Base-by-base conservation (phyloP, 2,329 filamentous ascomycete species). In the Fusarium sp. region DNA sequence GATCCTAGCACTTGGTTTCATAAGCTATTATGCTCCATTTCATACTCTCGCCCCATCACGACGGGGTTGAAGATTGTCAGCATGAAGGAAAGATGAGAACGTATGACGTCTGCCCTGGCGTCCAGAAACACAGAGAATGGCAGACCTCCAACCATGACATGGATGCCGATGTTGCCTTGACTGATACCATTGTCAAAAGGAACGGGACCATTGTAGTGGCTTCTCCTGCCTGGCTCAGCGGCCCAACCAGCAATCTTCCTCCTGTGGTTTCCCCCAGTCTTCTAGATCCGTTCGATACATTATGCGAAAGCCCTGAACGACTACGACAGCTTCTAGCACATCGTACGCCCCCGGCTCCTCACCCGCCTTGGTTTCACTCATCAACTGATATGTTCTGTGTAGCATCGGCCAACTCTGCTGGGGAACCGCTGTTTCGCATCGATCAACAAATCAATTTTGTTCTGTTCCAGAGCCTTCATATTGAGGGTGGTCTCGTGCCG, bases 371-470 rank as follows among this genome's bases (percentile, higher is more conserved):
- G n/a, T n/a, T n/a, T 8, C 3, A 10, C 11, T 10, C 6, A 6
- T 8, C 13, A 2, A 15, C 54, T 60, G 29, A 60, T 23, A 5
- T 15, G 3, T 35, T 6, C 5, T 2, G 11, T 11, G 6, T 21
- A 61, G 58, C 58, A 27, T 27, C 21, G 9, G 56, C 35, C 14
- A 46, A 41, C 10, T 36, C 23, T 2, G 46, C 23, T 5, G 56
- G 58, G 1, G 58, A 61, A 15, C 58, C 56, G 3, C 15, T 61
- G 2, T 61, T 61, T 8, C 46, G 58, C 2, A 46, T 61, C 5
- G 58, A 61, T 11, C 21, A 53, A 14, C 40, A 25, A 4, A 46
- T 46, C 6, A 8, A 61, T 27, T 13, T 3, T 10, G 21, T 61
- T 11, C 0, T 54, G 2, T 52, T 61, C 3, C 58, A 61, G 18